Evolutionary conservation across 352 stramenopile species (phyloP), one percentile per base, ranked within the genome.

Genomic region (Phytophthora idaei): DNA sequence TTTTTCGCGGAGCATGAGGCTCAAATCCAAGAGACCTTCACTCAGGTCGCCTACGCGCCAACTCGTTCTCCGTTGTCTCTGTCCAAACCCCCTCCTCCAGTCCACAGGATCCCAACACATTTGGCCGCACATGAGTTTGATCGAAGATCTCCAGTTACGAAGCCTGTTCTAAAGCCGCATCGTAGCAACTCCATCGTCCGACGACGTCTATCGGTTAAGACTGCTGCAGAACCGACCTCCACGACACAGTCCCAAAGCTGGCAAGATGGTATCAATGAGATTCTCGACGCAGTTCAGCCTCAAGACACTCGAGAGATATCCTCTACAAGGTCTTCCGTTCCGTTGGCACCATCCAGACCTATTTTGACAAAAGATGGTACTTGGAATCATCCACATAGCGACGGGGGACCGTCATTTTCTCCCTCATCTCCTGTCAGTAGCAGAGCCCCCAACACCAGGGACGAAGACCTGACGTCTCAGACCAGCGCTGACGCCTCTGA

Each of bases 1-100:
- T 92, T 87, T 64, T 92, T 90, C 62, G 79, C 77, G 2, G 75
- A 88, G 25, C 79, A 89, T 51, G 81, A 92, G 61, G 69, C 60
- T 50, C 79, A 89, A 36, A 71, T 86, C 62, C 81, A 83, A n/a
- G 60, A 77, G 2, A 70, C 68, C 2, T 73, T 80, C 52, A 69
- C 48, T 2, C 73, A 75, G n/a, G 51, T 70, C 0, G 55, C 44
- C n/a, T 36, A 64, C 0, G 27, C 57, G 0, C 39, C 57, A 44
- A 12, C 25, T 36, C 67, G 36, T 9, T 45, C 8, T 31, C 14
- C 12, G 21, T 27, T 48, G 42, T 12, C 32, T 28, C 52, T 32
- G 28, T 55, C 42, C 14, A 57, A 42, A 49, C 56, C 36, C 42
- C 39, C 37, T 17, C 27, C 41, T 61, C 17, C 36, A 21, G 32